Base-by-base conservation (phyloP, 768 basidiomycete species). In the Leucocoprinus leucothites region DNA sequence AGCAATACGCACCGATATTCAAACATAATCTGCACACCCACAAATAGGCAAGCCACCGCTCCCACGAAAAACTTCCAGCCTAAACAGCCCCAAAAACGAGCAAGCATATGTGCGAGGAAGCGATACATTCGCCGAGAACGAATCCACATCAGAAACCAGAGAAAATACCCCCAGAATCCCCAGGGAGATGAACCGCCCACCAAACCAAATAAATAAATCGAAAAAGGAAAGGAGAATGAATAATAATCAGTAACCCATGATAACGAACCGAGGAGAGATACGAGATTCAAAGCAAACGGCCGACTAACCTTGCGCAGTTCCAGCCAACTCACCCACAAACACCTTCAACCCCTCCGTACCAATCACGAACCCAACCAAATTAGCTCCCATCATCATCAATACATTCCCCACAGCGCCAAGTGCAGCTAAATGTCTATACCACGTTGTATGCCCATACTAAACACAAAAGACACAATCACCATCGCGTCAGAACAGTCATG, bases 281-380 rank as follows among this genome's bases (percentile, higher is more conserved):
- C 19, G 14, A 36, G 42, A 53, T 45, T 25, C 52, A 40, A 53
- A 35, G 51, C 43, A 48, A 34, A 58, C 19, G n/a, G n/a, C 11
- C 6, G 45, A 58, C 64, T 66, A 60, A 87, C 94, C 95, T 66
- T 81, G 74, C 60, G 72, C 74, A n/a, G 82, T 86, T 4, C 82
- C 82, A 47, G 84, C 69, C 35, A 98, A 67, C 65, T 87, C 74
- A 4, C 68, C 57, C 3, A 82, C 66, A 67, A 98, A 82, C 65
- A 87, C 87, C 40, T 69, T 65, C 36, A 86, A 78, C 0, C 94
- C 94, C 4, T 97, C 92, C 0, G 82, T 72, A 1, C 95, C 95
- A 44, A 98, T 78, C 11, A 94, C 96, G 65, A 99, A 98, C 1
- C 97, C 97, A 3, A 98, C 86, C 9, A 98, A 80, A 68, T 99